phyloP scores from a whole-genome alignment of 768 basidiomycete genomes.

The Auricularia sp. region DNA sequence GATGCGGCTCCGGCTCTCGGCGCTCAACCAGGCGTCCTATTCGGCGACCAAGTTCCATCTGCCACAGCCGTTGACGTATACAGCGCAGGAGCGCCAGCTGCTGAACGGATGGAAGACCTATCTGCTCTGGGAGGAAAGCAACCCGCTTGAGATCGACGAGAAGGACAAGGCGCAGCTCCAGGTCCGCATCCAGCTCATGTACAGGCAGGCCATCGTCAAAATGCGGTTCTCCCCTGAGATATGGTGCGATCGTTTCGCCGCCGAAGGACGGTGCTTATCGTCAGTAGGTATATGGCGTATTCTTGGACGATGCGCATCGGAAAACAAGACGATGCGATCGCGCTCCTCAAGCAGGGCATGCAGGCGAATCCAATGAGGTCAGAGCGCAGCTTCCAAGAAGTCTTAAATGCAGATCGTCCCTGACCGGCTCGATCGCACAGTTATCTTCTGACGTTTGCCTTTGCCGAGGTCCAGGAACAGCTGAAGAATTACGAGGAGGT shows the following conservation, averaged over 20 bases:
- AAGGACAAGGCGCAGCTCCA: slow-evolving; percentile 60
- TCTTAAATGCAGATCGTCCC: not conserved
- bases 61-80: slow-evolving; percentile 64
- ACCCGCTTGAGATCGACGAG: slow-evolving; percentile 87
- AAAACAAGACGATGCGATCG: slow-evolving; percentile 70
- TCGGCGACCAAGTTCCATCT: slow-evolving; percentile 36
- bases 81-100: slow-evolving; percentile 55
- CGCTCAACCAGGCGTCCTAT: slow-evolving; percentile 46
- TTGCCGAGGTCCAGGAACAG: slow-evolving; percentile 61
- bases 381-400: slow-evolving; percentile 6
- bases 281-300: slow-evolving; percentile 78
- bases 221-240: slow-evolving; percentile 95
- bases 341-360: slow-evolving; percentile 73
- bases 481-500: slow-evolving; percentile 57
- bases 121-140: slow-evolving; percentile 90
- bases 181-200: slow-evolving; percentile 67
- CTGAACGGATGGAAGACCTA: slow-evolving; percentile 88
- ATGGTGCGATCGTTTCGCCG: slow-evolving; percentile 43
- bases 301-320: slow-evolving; percentile 67
- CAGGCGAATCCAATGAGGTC: slow-evolving; percentile 81
- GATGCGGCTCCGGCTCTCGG: slow-evolving; percentile 51
- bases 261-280: not conserved
- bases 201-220: slow-evolving; percentile 79
- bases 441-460: slow-evolving; percentile 84
- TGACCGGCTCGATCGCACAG: slow-evolving; percentile 27